Percentiles rank a stretch among this genome's conserved stretches.
phyloP scores from a whole-genome alignment of 768 basidiomycete genomes.

The Lanmaoa pseudosensibilis region DNA sequence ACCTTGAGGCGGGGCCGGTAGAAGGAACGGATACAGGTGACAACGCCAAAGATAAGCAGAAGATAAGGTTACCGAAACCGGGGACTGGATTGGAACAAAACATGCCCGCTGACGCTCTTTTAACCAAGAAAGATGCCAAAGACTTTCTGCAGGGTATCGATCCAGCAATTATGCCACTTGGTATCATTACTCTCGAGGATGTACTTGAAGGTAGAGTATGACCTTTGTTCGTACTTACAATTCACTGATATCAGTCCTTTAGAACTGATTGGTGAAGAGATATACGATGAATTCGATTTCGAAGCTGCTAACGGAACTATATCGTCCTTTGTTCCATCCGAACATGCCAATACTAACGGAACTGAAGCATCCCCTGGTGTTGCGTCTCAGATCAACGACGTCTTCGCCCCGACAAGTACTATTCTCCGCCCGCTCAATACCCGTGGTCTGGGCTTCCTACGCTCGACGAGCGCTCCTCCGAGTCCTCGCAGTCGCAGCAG shows the following conservation, averaged over 20 bases:
- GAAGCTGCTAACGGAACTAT: slow-evolving; percentile 66
- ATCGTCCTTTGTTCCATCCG: slow-evolving; percentile 41
- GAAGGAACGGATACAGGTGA: slow-evolving; percentile 18
- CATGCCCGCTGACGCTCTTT: slow-evolving; percentile 86
- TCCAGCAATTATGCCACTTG: slow-evolving; percentile 79
- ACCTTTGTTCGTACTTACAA: neutral
- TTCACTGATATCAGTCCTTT: slow-evolving; percentile 5
- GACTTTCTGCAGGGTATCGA: slow-evolving; percentile 85
- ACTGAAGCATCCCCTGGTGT: slow-evolving; percentile 16
- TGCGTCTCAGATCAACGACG: slow-evolving; percentile 2
- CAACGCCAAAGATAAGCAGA: slow-evolving; percentile 25
- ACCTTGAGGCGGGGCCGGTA: slow-evolving; percentile 26
- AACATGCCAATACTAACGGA: slow-evolving; percentile 30
- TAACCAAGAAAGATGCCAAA: slow-evolving; percentile 72
- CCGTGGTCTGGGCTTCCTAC: slow-evolving; percentile 50
- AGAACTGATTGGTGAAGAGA: slow-evolving; percentile 93
- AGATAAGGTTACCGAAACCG: slow-evolving; percentile 29
- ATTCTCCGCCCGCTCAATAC: slow-evolving; percentile 43
- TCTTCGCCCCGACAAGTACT: slow-evolving; percentile 23
- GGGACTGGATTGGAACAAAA: slow-evolving; percentile 67
- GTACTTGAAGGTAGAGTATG: slow-evolving; percentile 72
- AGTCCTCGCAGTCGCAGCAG: slow-evolving; percentile 39
- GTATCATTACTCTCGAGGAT: slow-evolving; percentile 92
- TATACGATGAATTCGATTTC: slow-evolving; percentile 87
- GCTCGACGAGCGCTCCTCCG: slow-evolving; percentile 60